phyloP scores from a whole-genome alignment of 1,139 yeast species.

The Kodamaea alishanica region DNA sequence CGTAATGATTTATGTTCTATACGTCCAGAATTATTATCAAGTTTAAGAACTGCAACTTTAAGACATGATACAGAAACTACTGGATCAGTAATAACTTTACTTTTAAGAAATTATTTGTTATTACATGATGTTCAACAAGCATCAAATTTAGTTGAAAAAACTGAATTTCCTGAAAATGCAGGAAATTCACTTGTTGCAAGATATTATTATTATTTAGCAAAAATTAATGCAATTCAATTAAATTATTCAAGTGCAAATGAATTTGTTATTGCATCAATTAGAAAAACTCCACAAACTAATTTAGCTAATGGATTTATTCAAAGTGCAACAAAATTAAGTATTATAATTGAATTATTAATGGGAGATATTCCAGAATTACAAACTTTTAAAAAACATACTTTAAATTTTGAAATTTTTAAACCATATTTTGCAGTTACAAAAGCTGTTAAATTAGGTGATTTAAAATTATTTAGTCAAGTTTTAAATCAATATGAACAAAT shows the following conservation, averaged over 20 bases:
- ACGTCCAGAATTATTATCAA: constrained; percentile 66
- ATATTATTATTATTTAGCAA: constrained; percentile 84
- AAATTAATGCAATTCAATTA: constrained; percentile 86
- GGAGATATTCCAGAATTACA: constrained; percentile 97
- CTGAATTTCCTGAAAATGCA: constrained; percentile 81
- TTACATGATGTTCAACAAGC: constrained; percentile 86
- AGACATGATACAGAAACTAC: constrained; percentile 92
- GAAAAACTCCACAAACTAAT: constrained; percentile 94
- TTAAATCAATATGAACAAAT: constrained; percentile 58
- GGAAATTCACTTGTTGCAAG: constrained; percentile 90
- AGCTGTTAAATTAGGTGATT: constrained; percentile 91
- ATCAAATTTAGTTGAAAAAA: constrained; percentile 81
- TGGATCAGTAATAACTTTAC: constrained; percentile 78
- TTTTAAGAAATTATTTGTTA: constrained; percentile 75
- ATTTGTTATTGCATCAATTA: constrained; percentile 84
- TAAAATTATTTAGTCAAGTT: constrained; percentile 75
- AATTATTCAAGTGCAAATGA: constrained; percentile 91
- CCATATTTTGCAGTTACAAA: constrained; percentile 87
- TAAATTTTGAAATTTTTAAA: constrained; percentile 35
- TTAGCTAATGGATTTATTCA: constrained; percentile 86
- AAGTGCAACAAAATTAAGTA: constrained; percentile 83
- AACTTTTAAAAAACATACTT: constrained; percentile 64
- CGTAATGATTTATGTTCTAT: constrained; percentile 55
- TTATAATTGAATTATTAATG: constrained; percentile 86
- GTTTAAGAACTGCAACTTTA: constrained; percentile 83